Evolutionary conservation across 768 basidiomycete genomes (phyloP).

Genomic region (Crepidotus variabilis): DNA sequence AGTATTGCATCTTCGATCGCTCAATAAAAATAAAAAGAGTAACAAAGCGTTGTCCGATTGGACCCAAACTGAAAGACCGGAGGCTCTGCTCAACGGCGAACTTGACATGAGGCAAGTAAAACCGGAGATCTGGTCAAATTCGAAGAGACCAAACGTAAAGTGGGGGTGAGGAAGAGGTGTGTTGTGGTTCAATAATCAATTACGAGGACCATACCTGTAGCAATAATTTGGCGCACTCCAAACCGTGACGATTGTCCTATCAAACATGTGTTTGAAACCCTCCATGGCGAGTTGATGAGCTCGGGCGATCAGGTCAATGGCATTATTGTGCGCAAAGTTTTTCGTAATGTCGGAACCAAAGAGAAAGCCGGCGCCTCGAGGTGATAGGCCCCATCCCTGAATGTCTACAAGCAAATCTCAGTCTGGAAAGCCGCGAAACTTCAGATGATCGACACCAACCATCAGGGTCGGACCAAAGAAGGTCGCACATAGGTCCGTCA

Average conservation of each 20-base stretch:
- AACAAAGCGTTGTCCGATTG: neutral
- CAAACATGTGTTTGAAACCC: conserved; percentile 97
- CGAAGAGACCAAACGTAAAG: neutral
- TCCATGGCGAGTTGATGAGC: conserved; percentile 99
- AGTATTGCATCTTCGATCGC: neutral
- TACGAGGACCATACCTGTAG: conserved; percentile 61
- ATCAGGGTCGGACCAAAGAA: conserved; percentile 99
- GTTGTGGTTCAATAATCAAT: neutral
- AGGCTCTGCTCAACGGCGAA: neutral
- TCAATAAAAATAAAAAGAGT: neutral
- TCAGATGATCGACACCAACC: conserved; percentile 44
- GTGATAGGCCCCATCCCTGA: conserved; percentile 92
- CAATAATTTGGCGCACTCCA: conserved; percentile 99
- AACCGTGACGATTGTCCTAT: conserved; percentile 90
- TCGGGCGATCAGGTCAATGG: conserved; percentile 90
- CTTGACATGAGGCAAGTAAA: neutral
- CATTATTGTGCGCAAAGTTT: conserved; percentile 85
- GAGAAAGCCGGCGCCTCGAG: conserved; percentile 94
- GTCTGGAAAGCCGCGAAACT: neutral
- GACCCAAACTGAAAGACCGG: neutral
- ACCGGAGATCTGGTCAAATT: neutral
- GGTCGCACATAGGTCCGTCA: conserved; percentile 97
- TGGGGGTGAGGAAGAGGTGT: neutral
- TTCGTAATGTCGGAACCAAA: conserved; percentile 93
- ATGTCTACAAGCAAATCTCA: conserved; percentile 55